These are phyloP conservation scores for Podospora comata DNA, from an alignment of 495 filamentous ascomycete species.

Conservation along the genomic window DNA sequence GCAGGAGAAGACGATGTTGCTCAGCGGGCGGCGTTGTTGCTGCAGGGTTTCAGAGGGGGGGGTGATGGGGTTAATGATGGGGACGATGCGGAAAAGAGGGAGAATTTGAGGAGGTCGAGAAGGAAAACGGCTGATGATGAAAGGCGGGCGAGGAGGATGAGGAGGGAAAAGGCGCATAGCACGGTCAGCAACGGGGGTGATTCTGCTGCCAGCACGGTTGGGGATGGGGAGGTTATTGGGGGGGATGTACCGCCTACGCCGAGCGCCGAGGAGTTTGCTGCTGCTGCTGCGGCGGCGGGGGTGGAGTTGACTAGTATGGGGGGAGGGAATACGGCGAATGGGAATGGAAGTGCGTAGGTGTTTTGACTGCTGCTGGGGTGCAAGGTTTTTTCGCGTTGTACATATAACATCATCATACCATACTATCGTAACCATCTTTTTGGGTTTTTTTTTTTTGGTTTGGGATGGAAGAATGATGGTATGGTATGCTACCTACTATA, in stretches of 20 bases:
- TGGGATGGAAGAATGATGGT: neutral
- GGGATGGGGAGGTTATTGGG: neutral
- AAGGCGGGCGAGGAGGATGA: constrained; percentile 54
- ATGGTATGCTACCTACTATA: neutral
- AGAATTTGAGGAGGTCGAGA: constrained; percentile 56
- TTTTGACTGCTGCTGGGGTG: too few species aligned
- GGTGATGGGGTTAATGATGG: constrained; percentile 54
- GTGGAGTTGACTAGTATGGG: neutral
- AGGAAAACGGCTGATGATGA: constrained; percentile 72
- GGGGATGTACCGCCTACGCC: constrained; percentile 22
- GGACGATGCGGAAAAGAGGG: constrained; percentile 52
- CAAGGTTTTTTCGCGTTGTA: too few species aligned
- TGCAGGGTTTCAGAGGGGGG: constrained; percentile 71
- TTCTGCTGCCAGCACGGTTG: constrained; percentile 4
- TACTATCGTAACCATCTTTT: too few species aligned
- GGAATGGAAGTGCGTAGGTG: neutral
- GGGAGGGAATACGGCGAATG: neutral
- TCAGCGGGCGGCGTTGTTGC: constrained; percentile 74
- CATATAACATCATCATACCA: too few species aligned
- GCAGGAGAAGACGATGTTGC: constrained; percentile 71
- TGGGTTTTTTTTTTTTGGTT: neutral
- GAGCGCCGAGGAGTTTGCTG: constrained; percentile 17
- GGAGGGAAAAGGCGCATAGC: constrained; percentile 52
- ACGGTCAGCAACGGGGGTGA: constrained; percentile 24
- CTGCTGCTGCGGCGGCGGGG: constrained; percentile 17